Conservation (phyloP, 139 green algal genomes). For the Micractinium sp. region DNA sequence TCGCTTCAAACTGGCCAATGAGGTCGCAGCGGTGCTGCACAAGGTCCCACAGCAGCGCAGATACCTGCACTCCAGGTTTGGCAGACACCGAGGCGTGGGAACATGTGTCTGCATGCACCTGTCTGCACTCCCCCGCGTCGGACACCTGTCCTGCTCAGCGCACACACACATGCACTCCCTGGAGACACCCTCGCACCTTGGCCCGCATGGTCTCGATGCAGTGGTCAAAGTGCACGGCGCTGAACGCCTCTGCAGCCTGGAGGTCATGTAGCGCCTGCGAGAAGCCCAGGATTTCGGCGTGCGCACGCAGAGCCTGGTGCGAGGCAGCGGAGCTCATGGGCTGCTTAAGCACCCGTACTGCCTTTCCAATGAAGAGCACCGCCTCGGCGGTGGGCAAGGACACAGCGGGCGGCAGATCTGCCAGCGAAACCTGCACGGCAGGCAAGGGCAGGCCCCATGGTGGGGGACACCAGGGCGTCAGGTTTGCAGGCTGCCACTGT, state of each 20-base stretch:
- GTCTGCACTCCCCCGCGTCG: not conserved
- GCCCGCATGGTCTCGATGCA: constrained; percentile 24
- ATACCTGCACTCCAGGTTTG: constrained; percentile 44
- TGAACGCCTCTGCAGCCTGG: constrained; percentile 29
- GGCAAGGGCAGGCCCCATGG: not conserved
- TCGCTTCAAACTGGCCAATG: constrained; percentile 67
- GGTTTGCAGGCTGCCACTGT: too few species aligned
- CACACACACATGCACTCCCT: not conserved
- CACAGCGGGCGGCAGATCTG: constrained; percentile 66
- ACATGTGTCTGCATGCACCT: not conserved
- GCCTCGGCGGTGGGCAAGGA: constrained; percentile 60
- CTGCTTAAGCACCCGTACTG: constrained; percentile 78
- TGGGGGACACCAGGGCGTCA: too few species aligned
- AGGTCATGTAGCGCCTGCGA: constrained; percentile 56
- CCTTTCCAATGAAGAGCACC: constrained; percentile 84
- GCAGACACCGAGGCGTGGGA: not conserved
- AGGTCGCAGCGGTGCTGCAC: constrained; percentile 79
- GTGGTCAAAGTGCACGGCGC: not conserved
- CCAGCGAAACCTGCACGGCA: constrained; percentile 51
- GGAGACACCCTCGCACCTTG: constrained; percentile 46
- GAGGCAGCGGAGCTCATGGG: constrained; percentile 22
- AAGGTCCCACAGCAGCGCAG: constrained; percentile 78
- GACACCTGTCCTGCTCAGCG: not conserved
- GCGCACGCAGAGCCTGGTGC: constrained; percentile 56
- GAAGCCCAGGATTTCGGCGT: constrained; percentile 56